These are phyloP conservation scores for Phytophthora ohioensis DNA, from an alignment of 352 stramenopile genomes.

Conservation along the genomic window DNA sequence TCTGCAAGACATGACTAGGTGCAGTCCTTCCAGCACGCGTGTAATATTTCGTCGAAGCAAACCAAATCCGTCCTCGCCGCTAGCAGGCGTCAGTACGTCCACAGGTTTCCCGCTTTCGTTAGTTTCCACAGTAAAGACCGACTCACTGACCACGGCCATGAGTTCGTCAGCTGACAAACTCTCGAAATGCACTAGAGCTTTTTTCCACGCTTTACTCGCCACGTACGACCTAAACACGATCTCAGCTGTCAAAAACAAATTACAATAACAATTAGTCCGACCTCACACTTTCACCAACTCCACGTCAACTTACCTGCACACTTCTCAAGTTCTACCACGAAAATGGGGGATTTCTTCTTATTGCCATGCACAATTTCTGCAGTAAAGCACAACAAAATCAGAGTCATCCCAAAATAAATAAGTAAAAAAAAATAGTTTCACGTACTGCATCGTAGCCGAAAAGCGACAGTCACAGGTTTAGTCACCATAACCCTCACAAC, in stretches of 20 bases:
- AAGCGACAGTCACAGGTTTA: conserved; percentile 40
- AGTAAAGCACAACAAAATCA: conserved; percentile 14
- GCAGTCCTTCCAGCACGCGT: conserved; percentile 76
- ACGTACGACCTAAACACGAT: conserved; percentile 86
- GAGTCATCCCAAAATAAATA: neutral
- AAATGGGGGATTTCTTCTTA: conserved; percentile 84
- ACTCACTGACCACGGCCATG: conserved; percentile 36
- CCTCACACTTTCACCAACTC: neutral
- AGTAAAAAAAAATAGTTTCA: conserved; percentile 17
- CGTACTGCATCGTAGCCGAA: conserved; percentile 67
- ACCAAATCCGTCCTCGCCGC: conserved; percentile 84
- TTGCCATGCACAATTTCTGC: conserved; percentile 79
- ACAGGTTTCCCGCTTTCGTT: conserved; percentile 30
- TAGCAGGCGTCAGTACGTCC: conserved; percentile 62
- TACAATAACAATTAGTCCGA: conserved; percentile 8
- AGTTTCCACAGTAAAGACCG: conserved; percentile 23
- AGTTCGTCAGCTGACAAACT: conserved; percentile 64
- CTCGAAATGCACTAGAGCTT: conserved; percentile 79
- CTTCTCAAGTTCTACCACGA: conserved; percentile 71
- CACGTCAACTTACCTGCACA: conserved; percentile 48
- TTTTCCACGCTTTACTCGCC: conserved; percentile 85
- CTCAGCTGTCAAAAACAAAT: conserved; percentile 35
- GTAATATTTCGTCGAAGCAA: conserved; percentile 76
- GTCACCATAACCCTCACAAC: conserved; percentile 61
- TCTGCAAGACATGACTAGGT: conserved; percentile 64